Conservation (phyloP, 2,329 filamentous ascomycete genomes). For the Pezicula radicicola region DNA sequence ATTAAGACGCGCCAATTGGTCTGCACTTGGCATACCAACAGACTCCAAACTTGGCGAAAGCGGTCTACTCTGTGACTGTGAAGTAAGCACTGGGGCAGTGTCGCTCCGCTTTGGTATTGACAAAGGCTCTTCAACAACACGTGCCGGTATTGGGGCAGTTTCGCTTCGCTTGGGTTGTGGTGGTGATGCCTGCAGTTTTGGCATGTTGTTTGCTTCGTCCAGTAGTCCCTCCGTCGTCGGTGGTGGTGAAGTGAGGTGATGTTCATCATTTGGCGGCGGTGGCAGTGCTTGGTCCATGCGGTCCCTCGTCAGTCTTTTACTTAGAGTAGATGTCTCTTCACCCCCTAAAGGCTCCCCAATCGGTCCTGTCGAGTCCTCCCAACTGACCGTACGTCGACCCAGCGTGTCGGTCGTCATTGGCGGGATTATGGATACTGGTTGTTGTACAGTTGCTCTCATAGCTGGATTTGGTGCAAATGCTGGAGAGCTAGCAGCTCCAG, state of each 20-base stretch:
- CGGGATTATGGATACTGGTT: constrained; percentile 21
- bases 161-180: constrained; percentile 14
- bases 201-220: constrained; percentile 8
- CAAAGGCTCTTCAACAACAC: constrained; percentile 5
- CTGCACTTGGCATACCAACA: constrained; percentile 20
- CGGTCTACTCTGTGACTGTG: background rate
- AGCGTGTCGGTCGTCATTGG: constrained; percentile 9
- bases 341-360: background rate
- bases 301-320: background rate
- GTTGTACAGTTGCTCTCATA: constrained; percentile 17
- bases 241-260: constrained; percentile 16
- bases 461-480: constrained; percentile 5
- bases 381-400: constrained; percentile 10
- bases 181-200: constrained; percentile 9
- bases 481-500: constrained; percentile 3
- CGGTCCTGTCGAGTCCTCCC: constrained; percentile 8
- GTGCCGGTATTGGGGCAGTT: constrained; percentile 12
- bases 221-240: constrained; percentile 10
- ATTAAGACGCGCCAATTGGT: constrained; percentile 26
- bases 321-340: background rate
- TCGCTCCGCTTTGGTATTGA: constrained; percentile 16
- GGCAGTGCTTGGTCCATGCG: constrained; percentile 14
- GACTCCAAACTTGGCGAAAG: background rate
- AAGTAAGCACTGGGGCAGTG: constrained; percentile 15
- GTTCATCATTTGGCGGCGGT: constrained; percentile 15